Conservation (phyloP, 2,329 filamentous ascomycete genomes). For the Alternaria sp. region DNA sequence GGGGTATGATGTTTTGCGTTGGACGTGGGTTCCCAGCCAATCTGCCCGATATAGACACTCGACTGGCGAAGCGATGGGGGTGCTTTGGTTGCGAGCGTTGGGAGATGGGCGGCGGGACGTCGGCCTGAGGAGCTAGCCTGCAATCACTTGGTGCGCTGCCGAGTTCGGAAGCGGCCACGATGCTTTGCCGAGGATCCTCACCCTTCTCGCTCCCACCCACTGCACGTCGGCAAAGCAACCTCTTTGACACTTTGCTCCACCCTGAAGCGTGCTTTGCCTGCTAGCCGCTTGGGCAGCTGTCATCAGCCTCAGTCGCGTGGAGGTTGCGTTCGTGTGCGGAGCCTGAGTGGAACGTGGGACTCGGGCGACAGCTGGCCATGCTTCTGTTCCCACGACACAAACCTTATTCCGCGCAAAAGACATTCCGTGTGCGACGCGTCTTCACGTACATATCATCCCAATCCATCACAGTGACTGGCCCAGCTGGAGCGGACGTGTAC, state of each 20-base stretch:
- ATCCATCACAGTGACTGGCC: background rate
- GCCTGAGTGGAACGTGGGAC: slow-evolving; percentile 21
- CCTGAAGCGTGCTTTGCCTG: background rate
- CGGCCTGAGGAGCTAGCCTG: slow-evolving; percentile 13
- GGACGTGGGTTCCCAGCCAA: slow-evolving; percentile 18
- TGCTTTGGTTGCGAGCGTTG: slow-evolving; percentile 17
- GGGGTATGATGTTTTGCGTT: slow-evolving; percentile 25
- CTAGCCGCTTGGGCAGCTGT: background rate
- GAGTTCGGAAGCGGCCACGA: slow-evolving; percentile 2
- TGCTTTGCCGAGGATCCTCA: slow-evolving; percentile 12
- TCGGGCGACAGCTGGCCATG: slow-evolving; percentile 18
- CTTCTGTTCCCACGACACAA: slow-evolving; percentile 15
- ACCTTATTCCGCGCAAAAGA: slow-evolving; percentile 16
- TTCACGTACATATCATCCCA: slow-evolving; percentile 2
- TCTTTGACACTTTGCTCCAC: slow-evolving; percentile 2
- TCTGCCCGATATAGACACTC: slow-evolving; percentile 9
- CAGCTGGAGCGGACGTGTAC: slow-evolving; percentile 1
- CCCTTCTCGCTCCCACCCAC: background rate
- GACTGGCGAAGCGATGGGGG: slow-evolving; percentile 1
- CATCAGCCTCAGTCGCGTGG: background rate
- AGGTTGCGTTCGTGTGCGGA: background rate
- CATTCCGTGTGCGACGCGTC: background rate
- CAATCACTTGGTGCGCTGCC: background rate
- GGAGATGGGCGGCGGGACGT: slow-evolving; percentile 3
- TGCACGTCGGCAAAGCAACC: background rate